phyloP scores from a whole-genome alignment of 2,329 filamentous ascomycete species.

The Thielaviopsis euricoi region DNA sequence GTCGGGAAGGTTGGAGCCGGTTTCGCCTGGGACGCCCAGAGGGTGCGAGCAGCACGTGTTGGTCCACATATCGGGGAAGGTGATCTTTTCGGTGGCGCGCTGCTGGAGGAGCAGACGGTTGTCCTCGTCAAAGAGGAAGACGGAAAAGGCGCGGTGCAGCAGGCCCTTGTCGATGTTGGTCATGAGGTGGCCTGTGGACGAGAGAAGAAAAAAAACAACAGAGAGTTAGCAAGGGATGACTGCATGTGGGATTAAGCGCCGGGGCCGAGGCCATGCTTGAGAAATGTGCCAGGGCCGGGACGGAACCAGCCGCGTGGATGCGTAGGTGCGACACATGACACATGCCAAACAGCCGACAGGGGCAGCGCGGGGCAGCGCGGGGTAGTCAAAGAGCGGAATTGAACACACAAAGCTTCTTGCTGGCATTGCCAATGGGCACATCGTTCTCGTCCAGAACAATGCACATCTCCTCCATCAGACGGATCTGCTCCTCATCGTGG shows the following conservation, averaged over 20 bases:
- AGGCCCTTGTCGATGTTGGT: constrained; percentile 94
- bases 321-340: neutral
- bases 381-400: neutral
- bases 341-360: neutral
- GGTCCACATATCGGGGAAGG: constrained; percentile 98
- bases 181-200: constrained; percentile 76
- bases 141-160: constrained; percentile 91
- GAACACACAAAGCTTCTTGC: constrained; percentile 90
- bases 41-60: constrained; percentile 99
- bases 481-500: constrained; percentile 94
- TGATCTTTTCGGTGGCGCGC: constrained; percentile 92
- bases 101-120: constrained; percentile 91
- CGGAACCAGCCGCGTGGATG: neutral
- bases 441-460: constrained; percentile 92
- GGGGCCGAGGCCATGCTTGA: neutral
- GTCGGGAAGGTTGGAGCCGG: constrained; percentile 62
- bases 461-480: constrained; percentile 97
- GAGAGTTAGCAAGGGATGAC: neutral
- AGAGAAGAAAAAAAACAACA: neutral
- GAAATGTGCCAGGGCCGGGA: neutral
- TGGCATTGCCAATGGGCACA: constrained; percentile 81
- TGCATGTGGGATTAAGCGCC: neutral
- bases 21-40: constrained; percentile 79
- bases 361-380: neutral
- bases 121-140: constrained; percentile 91